These are phyloP conservation scores for Candida boleticola DNA, from an alignment of 805 yeast genomes.

Conservation along the genomic window DNA sequence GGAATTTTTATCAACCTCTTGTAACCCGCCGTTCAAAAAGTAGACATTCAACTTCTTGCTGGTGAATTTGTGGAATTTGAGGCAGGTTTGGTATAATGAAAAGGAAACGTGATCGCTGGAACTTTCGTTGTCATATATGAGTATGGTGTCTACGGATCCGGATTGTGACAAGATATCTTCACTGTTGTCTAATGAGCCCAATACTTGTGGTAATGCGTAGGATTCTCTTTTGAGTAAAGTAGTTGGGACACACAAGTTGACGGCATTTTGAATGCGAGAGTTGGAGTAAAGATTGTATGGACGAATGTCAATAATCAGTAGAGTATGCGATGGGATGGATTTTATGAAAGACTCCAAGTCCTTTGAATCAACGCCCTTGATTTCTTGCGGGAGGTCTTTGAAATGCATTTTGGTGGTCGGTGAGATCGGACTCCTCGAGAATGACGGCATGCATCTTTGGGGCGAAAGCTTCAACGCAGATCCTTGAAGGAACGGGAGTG, in stretches of 20 bases:
- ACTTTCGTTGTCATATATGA: conserved; percentile 36
- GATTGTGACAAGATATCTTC: not conserved
- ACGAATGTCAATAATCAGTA: conserved; percentile 35
- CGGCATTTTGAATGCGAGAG: conserved; percentile 27
- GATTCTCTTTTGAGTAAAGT: conserved; percentile 41
- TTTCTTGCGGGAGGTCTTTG: conserved; percentile 8
- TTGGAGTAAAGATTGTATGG: conserved; percentile 35
- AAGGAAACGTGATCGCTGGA: conserved; percentile 17
- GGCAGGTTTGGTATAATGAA: conserved; percentile 32
- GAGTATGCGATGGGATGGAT: conserved; percentile 3
- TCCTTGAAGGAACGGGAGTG: not conserved
- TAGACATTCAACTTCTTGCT: conserved; percentile 16
- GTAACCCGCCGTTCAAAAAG: conserved; percentile 29
- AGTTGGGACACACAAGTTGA: conserved; percentile 44
- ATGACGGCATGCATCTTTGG: conserved; percentile 1
- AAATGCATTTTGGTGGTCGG: conserved; percentile 16
- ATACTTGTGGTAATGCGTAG: conserved; percentile 29
- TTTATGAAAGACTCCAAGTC: conserved; percentile 4
- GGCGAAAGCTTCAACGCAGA: not conserved
- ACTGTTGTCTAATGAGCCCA: conserved; percentile 25
- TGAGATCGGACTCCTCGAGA: conserved; percentile 8
- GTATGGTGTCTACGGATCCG: not conserved
- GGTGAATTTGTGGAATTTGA: conserved; percentile 24
- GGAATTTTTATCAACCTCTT: conserved; percentile 1
- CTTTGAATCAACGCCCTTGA: not conserved